These are phyloP conservation scores for Ulmus americana DNA, from an alignment of 331 rosid species.

Conservation along the genomic window DNA sequence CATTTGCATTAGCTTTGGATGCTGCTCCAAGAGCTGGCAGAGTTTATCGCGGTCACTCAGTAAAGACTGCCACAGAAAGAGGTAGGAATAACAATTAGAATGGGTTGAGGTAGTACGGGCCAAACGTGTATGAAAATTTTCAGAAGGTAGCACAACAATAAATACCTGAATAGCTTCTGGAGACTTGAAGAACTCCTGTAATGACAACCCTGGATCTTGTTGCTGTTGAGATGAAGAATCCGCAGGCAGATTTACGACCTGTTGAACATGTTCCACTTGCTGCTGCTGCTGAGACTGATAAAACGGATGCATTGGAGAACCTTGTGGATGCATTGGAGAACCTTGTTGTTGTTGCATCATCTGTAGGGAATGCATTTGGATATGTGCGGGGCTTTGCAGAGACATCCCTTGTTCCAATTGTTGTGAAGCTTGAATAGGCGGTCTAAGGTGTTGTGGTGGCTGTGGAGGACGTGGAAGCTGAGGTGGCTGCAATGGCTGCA, in stretches of 20 bases:
- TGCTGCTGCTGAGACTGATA: slow-evolving; percentile 64
- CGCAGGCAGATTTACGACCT: slow-evolving; percentile 29
- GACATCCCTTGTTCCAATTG: slow-evolving; percentile 64
- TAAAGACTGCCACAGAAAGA: slow-evolving; percentile 64
- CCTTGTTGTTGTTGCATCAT: slow-evolving; percentile 71
- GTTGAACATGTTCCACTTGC: slow-evolving; percentile 54
- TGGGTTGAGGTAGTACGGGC: neutral
- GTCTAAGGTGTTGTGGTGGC: slow-evolving; percentile 89
- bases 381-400: slow-evolving; percentile 50
- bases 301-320: slow-evolving; percentile 56
- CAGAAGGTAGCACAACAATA: neutral
- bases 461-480: slow-evolving; percentile 93
- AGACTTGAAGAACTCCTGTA: slow-evolving; percentile 83
- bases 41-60: slow-evolving; percentile 85
- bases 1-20: slow-evolving; percentile 98
- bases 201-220: slow-evolving; percentile 67
- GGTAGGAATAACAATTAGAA: slow-evolving; percentile 14
- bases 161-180: slow-evolving; percentile 96
- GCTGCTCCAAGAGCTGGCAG: slow-evolving; percentile 97
- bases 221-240: slow-evolving; percentile 50
- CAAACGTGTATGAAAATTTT: slow-evolving; percentile 6
- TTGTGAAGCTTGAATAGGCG: slow-evolving; percentile 63
- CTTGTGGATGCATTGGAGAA: slow-evolving; percentile 61
- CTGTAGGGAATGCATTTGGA: slow-evolving; percentile 50
- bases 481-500: slow-evolving; percentile 98